Base-by-base conservation (phyloP, 345 rosid genomes). In the Mercurialis annua region DNA sequence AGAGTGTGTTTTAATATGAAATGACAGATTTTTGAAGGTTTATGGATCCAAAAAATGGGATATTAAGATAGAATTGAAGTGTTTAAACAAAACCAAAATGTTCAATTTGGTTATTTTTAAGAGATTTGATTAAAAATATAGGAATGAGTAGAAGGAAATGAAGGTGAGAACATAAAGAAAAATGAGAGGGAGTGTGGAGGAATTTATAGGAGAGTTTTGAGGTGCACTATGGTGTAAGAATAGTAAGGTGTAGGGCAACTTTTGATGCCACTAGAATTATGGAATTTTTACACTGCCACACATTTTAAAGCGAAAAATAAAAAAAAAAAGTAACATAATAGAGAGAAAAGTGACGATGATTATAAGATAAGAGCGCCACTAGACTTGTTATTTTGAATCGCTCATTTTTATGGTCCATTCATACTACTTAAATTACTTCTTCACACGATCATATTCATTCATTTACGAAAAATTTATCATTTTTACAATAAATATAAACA, bases 121-220 rank as follows among this genome's bases (percentile, higher is more conserved):
- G 62, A 33, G 17, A 9, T 46, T 46, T 11, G 7, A n/a, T 38
- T 16, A 36, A 54, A 36, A 63, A 44, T 34, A 33, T 42, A 4
- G 15, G 59, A 49, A 26, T 40, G 47, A 51, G 11, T 58, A 40
- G 47, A 1, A 21, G 31, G 42, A 54, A 58, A 47, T 17, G 24
- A 23, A 44, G 63, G 29, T 52, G 63, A 62, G 43, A 33, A 31
- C 33, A 61, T 79, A 55, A 66, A 43, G 82, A 34, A 46, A 46
- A 61, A 67, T 74, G 83, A 53, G 47, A n/a, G 65, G 73, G 69
- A 62, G 36, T 21, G 68, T 49, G 67, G 63, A 50, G 34, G 55
- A 44, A 81, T 81, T 81, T 81, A 84, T 81, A 84, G 77, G 3
- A 3, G 67, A 60, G 66, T 16, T 61, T 1, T 14, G 0, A 24